Evolutionary conservation across 2,329 filamentous ascomycete species (phyloP).

Genomic region (Aspergillus fijiensis): DNA sequence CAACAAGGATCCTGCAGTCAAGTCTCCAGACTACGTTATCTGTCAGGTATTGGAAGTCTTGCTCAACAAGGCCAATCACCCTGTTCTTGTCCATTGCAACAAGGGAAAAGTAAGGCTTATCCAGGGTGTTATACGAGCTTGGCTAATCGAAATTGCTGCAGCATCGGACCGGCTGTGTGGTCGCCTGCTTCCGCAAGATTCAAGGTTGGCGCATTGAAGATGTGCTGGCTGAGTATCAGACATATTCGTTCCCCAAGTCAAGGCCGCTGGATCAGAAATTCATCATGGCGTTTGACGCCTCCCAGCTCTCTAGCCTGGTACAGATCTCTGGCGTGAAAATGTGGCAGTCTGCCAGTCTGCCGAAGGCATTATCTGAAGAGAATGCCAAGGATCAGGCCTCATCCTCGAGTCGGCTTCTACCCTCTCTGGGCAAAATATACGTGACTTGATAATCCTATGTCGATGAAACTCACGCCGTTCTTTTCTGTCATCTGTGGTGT

Average conservation of each 20-base stretch:
- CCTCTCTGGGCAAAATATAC: neutral
- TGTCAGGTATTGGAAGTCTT: conserved; percentile 68
- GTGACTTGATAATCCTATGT: neutral
- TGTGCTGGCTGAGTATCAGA: conserved; percentile 71
- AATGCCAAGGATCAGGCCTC: conserved; percentile 8
- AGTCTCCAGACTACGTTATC: conserved; percentile 67
- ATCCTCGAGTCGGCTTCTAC: conserved; percentile 8
- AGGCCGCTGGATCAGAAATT: conserved; percentile 38
- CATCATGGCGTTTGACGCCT: conserved; percentile 28
- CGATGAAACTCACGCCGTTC: neutral
- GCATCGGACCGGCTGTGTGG: conserved; percentile 88
- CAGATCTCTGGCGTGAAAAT: conserved; percentile 18
- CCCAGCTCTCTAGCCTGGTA: conserved; percentile 20
- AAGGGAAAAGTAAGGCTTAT: conserved; percentile 68
- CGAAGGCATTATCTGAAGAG: conserved; percentile 5
- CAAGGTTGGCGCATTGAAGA: conserved; percentile 63
- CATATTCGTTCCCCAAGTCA: conserved; percentile 56
- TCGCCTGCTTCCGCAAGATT: conserved; percentile 73
- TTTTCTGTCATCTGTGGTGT: neutral
- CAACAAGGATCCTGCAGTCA: conserved; percentile 73
- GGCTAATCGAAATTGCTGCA: conserved; percentile 34
- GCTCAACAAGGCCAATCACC: conserved; percentile 71
- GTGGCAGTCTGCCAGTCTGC: conserved; percentile 14
- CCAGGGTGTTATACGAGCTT: neutral
- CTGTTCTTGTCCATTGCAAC: conserved; percentile 87